phyloP scores from a whole-genome alignment of 768 basidiomycete genomes.

The Amanita rubescens region DNA sequence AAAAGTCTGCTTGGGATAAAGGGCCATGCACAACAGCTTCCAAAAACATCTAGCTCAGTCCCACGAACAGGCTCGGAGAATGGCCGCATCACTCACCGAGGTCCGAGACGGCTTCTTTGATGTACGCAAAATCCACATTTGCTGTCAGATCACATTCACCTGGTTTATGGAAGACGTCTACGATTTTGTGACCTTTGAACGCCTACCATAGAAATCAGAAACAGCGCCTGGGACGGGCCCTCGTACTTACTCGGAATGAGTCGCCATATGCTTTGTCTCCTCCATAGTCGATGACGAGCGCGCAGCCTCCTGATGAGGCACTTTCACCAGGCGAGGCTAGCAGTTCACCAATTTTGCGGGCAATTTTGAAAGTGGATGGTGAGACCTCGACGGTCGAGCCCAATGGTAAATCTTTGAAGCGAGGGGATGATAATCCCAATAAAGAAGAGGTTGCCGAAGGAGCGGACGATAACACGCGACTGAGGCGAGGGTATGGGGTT shows the following conservation, averaged over 20 bases:
- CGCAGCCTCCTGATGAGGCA: constrained; percentile 39
- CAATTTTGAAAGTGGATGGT: constrained; percentile 59
- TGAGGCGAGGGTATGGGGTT: constrained; percentile 34
- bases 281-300: constrained; percentile 88
- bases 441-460: constrained; percentile 46
- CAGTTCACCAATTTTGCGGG: constrained; percentile 60
- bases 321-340: constrained; percentile 25
- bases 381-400: constrained; percentile 82
- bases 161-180: constrained; percentile 77
- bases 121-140: constrained; percentile 93
- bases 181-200: constrained; percentile 81
- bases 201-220: constrained; percentile 46
- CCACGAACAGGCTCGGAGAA: neutral
- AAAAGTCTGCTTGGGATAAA: constrained; percentile 68
- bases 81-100: constrained; percentile 39
- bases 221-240: neutral
- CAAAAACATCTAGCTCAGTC: constrained; percentile 24
- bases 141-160: constrained; percentile 90
- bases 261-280: constrained; percentile 57
- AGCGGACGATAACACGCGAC: constrained; percentile 55
- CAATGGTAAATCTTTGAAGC: constrained; percentile 60
- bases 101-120: constrained; percentile 67
- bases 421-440: constrained; percentile 55
- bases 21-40: constrained; percentile 52
- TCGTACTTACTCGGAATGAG: constrained; percentile 71